Base-by-base conservation (phyloP, 495 filamentous ascomycete genomes). In the Bathelium albidoporum region DNA sequence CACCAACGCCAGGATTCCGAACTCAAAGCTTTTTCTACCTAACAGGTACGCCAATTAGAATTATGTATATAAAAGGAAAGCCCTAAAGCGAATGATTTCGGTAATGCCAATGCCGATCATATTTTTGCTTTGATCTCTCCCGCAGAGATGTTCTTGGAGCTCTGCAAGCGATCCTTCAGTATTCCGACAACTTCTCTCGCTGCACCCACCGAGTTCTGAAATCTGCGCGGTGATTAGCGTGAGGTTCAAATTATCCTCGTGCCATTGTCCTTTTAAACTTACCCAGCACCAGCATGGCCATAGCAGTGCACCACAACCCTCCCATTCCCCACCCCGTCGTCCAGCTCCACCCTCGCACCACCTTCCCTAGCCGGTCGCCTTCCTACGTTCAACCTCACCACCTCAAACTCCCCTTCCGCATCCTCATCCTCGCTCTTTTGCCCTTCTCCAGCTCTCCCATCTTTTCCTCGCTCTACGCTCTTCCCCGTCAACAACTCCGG, bases 321-420 rank as follows among this genome's bases (percentile, higher is more conserved):
- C 22, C 22, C 44, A 31, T 58, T 44, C 16, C 64, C 70, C 0
- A 58, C 66, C n/a, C 70, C 62, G 32, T 36, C 41, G 58, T 73
- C 71, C 31, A 43, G 58, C 64, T 72, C 74, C 55, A 75, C 63
- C 63, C 73, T 76, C 60, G 69, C 60, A 7, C 74, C 78, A 31
- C 73, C 72, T 26, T 69, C 63, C 64, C 76, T 65, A 41, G 65
- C 71, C 18, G 76, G 76, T 65, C 76, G 64, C 7, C 77, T 60
- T n/a, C 77, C 76, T n/a, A 72, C 73, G 62, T 71, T 67, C 63
- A 71, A 73, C 53, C 67, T 71, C 32, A 77, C 20, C 34, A 74
- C 71, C 65, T 78, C 75, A 64, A 76, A 76, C 9, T 69, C 71
- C 11, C 68, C 70, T 59, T 72, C 65, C 49, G 34, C 31, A n/a